These are phyloP conservation scores for Aphanomyces astaci DNA, from an alignment of 352 stramenopile genomes.

Conservation along the genomic window DNA sequence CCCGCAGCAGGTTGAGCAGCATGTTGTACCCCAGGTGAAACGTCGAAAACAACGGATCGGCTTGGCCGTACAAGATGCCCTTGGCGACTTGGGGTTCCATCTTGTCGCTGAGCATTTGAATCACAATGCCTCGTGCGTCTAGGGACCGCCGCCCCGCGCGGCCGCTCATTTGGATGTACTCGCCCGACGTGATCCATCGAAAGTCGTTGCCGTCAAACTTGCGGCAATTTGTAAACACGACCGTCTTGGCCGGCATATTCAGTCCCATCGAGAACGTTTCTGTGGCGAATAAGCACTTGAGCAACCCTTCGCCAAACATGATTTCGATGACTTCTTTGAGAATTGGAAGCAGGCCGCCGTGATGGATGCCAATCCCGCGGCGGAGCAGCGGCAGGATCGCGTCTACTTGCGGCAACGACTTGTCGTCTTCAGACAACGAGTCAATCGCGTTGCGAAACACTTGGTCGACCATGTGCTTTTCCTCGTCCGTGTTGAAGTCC, in stretches of 20 bases:
- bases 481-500: slow-evolving; percentile 97
- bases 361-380: slow-evolving; percentile 94
- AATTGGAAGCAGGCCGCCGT: slow-evolving; percentile 96
- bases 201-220: slow-evolving; percentile 97
- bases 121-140: slow-evolving; percentile 95
- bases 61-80: slow-evolving; percentile 93
- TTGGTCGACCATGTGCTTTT: slow-evolving; percentile 95
- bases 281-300: slow-evolving; percentile 98
- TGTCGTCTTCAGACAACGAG: slow-evolving; percentile 91
- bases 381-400: slow-evolving; percentile 94
- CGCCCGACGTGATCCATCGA: slow-evolving; percentile 77
- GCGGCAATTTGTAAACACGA: slow-evolving; percentile 96
- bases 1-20: slow-evolving; percentile 94
- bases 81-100: slow-evolving; percentile 93
- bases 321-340: slow-evolving; percentile 99
- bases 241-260: slow-evolving; percentile 97
- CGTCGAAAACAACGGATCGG: slow-evolving; percentile 92
- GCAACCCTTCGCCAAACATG: slow-evolving; percentile 92
- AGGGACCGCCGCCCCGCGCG: slow-evolving; percentile 94
- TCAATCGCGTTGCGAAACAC: slow-evolving; percentile 98
- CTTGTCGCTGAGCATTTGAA: slow-evolving; percentile 99
- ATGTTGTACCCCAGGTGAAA: slow-evolving; percentile 99
- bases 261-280: slow-evolving; percentile 99
- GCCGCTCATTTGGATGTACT: slow-evolving; percentile 97
- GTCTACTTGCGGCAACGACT: slow-evolving; percentile 95